These are phyloP conservation scores for Scedosporium dehoogii DNA, from an alignment of 2,329 filamentous ascomycete genomes.

Conservation along the genomic window DNA sequence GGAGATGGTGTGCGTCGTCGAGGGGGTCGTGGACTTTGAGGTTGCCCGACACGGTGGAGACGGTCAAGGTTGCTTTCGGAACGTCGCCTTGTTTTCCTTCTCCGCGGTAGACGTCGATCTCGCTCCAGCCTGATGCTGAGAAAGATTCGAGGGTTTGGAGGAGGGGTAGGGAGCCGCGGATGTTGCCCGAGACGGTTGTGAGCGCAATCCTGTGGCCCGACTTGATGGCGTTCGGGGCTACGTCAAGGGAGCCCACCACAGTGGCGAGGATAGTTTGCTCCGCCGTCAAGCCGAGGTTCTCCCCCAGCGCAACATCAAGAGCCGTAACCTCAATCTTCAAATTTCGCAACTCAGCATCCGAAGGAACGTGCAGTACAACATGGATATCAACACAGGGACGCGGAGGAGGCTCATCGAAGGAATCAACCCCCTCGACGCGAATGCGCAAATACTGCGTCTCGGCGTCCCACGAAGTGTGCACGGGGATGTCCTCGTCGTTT, in stretches of 20 bases:
- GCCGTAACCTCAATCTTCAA: constrained; percentile 27
- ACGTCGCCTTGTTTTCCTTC: constrained; percentile 23
- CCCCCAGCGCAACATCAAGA: constrained; percentile 28
- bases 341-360: constrained; percentile 23
- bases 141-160: constrained; percentile 36
- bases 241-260: constrained; percentile 26
- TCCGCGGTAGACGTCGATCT: constrained; percentile 29
- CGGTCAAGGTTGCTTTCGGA: constrained; percentile 24
- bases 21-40: constrained; percentile 32
- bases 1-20: constrained; percentile 19
- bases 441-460: constrained; percentile 28
- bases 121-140: constrained; percentile 33
- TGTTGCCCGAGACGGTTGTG: constrained; percentile 19
- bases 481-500: constrained; percentile 31
- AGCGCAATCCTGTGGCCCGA: neutral
- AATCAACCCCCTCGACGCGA: constrained; percentile 24
- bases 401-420: constrained; percentile 15
- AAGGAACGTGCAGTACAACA: constrained; percentile 36
- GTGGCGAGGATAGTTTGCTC: constrained; percentile 22
- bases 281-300: constrained; percentile 28
- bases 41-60: constrained; percentile 32
- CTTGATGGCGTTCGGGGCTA: constrained; percentile 18
- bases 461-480: constrained; percentile 23
- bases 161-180: constrained; percentile 40
- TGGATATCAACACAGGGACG: constrained; percentile 38